A percentile compares a stretch with the other conserved stretches of the same genome.
These are phyloP conservation scores for Erythrobasidium hasegawianum DNA, from an alignment of 1,284 basidiomycete genomes.

Conservation along the genomic window DNA sequence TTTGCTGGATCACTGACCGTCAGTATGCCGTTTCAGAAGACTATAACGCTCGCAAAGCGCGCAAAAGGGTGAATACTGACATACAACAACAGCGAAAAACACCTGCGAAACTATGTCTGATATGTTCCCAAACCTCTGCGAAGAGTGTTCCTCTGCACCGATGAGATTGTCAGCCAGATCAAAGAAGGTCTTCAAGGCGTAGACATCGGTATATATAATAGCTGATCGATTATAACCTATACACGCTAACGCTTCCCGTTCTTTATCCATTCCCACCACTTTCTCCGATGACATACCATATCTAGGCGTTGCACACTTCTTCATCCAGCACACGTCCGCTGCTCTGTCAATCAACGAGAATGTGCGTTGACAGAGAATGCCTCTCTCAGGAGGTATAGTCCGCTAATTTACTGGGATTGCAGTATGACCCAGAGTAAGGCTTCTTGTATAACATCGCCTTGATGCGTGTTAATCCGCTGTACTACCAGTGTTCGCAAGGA, in stretches of 20 bases:
- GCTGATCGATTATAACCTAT: neutral
- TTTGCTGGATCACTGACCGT: neutral
- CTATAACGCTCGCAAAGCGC: conserved; percentile 31
- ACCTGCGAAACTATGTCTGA: conserved; percentile 1
- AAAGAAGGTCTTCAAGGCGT: conserved; percentile 45
- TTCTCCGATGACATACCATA: neutral
- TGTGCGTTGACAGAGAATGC: conserved; percentile 4
- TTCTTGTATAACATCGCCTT: neutral
- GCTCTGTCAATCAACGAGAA: conserved; percentile 49
- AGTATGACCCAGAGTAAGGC: conserved; percentile 31
- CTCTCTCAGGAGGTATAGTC: neutral
- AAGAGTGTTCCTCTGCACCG: conserved; percentile 48
- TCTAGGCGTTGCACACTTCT: conserved; percentile 41
- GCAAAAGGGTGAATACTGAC: conserved; percentile 1
- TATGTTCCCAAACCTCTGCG: neutral
- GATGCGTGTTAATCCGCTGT: neutral
- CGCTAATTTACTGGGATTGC: neutral
- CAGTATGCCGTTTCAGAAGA: conserved; percentile 38
- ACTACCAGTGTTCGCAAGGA: conserved; percentile 45
- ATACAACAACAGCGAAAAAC: neutral
- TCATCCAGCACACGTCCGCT: conserved; percentile 50
- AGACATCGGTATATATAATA: conserved; percentile 16
- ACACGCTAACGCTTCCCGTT: neutral
- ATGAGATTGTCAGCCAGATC: conserved; percentile 48
- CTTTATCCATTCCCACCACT: neutral